phyloP scores from a whole-genome alignment of 352 stramenopile species.

The Aphanomyces stellatus region DNA sequence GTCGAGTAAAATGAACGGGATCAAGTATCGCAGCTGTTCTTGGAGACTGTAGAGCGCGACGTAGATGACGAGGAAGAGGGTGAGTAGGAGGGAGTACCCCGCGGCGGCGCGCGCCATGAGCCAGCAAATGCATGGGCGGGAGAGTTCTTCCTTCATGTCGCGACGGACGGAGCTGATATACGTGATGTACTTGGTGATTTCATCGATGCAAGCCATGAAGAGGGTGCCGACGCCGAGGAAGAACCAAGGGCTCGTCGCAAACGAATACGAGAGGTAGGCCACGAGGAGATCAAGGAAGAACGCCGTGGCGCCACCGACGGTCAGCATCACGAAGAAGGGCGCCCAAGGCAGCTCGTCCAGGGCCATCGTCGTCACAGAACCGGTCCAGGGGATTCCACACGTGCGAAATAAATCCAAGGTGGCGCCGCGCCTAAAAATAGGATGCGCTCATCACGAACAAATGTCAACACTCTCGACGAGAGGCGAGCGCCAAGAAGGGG shows the following conservation, averaged over 20 bases:
- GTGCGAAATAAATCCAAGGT: not conserved
- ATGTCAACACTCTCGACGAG: too few species aligned
- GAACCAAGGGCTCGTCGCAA: not conserved
- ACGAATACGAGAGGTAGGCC: conserved; percentile 12
- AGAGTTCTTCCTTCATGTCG: conserved; percentile 13
- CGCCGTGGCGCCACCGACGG: conserved; percentile 3
- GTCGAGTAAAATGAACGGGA: conserved; percentile 3
- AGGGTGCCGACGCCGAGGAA: conserved; percentile 14
- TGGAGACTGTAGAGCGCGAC: not conserved
- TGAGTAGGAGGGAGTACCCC: not conserved
- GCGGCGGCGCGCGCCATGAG: conserved; percentile 11
- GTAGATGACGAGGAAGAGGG: conserved; percentile 3
- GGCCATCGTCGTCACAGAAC: not conserved
- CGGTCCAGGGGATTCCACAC: not conserved
- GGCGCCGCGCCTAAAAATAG: not conserved
- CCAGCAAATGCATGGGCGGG: conserved; percentile 14
- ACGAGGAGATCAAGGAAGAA: conserved; percentile 16
- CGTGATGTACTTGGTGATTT: conserved; percentile 10
- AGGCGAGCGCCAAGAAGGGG: too few species aligned
- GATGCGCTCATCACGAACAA: too few species aligned
- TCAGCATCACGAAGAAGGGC: conserved; percentile 15
- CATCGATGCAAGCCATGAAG: conserved; percentile 12
- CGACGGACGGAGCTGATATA: conserved; percentile 10
- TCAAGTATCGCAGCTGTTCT: not conserved
- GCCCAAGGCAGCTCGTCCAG: conserved; percentile 3